phyloP scores from a whole-genome alignment of 1,284 basidiomycete genomes.

The Cutaneotrichosporon cavernicola region DNA sequence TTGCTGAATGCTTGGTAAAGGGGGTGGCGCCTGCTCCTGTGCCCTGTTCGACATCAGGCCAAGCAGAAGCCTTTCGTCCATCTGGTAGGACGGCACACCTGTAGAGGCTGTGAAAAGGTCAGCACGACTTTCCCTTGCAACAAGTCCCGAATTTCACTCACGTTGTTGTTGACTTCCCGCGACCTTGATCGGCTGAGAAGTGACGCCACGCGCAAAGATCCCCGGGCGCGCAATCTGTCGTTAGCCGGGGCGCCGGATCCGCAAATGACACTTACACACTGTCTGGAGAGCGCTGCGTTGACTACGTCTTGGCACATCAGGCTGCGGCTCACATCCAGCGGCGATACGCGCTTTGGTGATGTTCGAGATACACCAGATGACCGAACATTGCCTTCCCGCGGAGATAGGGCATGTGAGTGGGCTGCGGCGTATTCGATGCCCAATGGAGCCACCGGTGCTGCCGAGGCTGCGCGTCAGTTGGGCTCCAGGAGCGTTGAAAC shows the following conservation, averaged over 20 bases:
- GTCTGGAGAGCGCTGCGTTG: slow-evolving; percentile 2
- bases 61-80: slow-evolving; percentile 14
- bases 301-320: neutral
- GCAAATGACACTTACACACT: slow-evolving; percentile 5
- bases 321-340: neutral
- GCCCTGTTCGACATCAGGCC: slow-evolving; percentile 3
- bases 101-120: neutral
- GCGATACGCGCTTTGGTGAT: neutral
- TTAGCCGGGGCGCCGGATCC: slow-evolving; percentile 6
- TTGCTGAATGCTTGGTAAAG: neutral
- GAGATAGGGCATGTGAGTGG: neutral
- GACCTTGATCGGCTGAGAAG: slow-evolving; percentile 20
- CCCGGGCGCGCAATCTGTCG: slow-evolving; percentile 11
- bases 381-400: neutral
- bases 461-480: slow-evolving; percentile 1
- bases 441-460: neutral
- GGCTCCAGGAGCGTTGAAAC: neutral
- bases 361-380: neutral
- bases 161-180: neutral
- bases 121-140: neutral
- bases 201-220: slow-evolving; percentile 23
- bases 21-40: neutral
- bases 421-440: neutral
- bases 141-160: neutral
- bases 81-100: neutral